A percentile compares a stretch with the other conserved stretches of the same genome.
These are phyloP conservation scores for Biscogniauxia marginata DNA, from an alignment of 2,329 filamentous ascomycete species.

Conservation along the genomic window DNA sequence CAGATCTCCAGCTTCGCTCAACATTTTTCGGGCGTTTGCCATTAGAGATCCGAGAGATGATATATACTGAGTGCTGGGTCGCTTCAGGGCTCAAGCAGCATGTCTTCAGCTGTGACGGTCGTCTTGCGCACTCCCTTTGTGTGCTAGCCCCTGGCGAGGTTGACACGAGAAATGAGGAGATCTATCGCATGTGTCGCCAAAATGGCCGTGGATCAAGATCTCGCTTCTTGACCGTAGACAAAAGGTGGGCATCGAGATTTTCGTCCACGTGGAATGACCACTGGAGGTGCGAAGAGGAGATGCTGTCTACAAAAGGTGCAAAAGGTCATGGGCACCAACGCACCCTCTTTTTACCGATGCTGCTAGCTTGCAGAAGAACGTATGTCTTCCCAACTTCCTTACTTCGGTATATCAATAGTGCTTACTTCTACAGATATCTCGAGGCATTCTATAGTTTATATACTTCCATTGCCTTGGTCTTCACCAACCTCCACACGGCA, in stretches of 20 bases:
- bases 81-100: constrained; percentile 22
- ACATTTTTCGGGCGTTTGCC: constrained; percentile 18
- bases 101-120: constrained; percentile 12
- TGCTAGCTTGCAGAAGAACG: constrained; percentile 21
- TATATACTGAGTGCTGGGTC: constrained; percentile 23
- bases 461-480: constrained; percentile 14
- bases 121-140: constrained; percentile 23
- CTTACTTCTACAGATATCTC: constrained; percentile 13
- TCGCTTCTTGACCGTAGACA: constrained; percentile 9
- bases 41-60: constrained; percentile 24
- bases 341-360: constrained; percentile 19
- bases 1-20: constrained; percentile 15
- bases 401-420: background rate
- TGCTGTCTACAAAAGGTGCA: constrained; percentile 2
- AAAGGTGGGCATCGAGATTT: constrained; percentile 18
- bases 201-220: constrained; percentile 8
- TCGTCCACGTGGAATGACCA: constrained; percentile 23
- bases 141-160: constrained; percentile 10
- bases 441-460: constrained; percentile 20
- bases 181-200: constrained; percentile 13
- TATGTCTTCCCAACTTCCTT: constrained; percentile 7
- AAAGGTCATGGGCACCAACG: background rate
- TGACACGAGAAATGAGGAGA: constrained; percentile 17
- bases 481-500: constrained; percentile 19
- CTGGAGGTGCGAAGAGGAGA: constrained; percentile 24